Percentiles rank a stretch among this genome's conserved stretches.
phyloP scores from a whole-genome alignment of 2,329 filamentous ascomycete species.

The Paecilomyces formosus region DNA sequence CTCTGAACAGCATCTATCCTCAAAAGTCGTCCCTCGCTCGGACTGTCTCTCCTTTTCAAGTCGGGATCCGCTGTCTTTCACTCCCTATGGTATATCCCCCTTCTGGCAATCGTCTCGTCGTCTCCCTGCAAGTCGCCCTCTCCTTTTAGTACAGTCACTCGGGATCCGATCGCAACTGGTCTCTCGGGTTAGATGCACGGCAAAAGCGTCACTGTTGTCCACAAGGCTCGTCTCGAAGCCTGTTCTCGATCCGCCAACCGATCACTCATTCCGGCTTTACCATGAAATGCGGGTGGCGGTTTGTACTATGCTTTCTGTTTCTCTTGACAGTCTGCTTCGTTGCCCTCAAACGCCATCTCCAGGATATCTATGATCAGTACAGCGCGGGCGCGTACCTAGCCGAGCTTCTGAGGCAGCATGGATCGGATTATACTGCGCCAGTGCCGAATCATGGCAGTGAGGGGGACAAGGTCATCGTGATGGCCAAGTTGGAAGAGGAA shows the following conservation, averaged over 20 bases:
- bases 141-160: not conserved
- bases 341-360: constrained; percentile 23
- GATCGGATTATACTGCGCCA: not conserved
- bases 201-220: not conserved
- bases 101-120: not conserved
- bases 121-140: not conserved
- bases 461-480: constrained; percentile 35
- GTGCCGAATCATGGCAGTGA: constrained; percentile 4
- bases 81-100: not conserved
- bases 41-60: not conserved
- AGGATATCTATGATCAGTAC: constrained; percentile 29
- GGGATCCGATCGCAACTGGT: not conserved
- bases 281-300: constrained; percentile 24
- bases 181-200: not conserved
- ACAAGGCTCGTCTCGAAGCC: not conserved
- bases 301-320: constrained; percentile 16
- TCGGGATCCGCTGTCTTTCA: not conserved
- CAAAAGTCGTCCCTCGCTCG: not conserved
- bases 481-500: constrained; percentile 38
- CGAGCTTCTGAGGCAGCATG: constrained; percentile 12
- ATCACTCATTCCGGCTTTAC: constrained; percentile 1
- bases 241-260: not conserved
- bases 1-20: not conserved
- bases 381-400: constrained; percentile 26
- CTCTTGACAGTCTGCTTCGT: constrained; percentile 21